Base-by-base conservation (phyloP, 257 asterid species). In the Rhazya stricta region DNA sequence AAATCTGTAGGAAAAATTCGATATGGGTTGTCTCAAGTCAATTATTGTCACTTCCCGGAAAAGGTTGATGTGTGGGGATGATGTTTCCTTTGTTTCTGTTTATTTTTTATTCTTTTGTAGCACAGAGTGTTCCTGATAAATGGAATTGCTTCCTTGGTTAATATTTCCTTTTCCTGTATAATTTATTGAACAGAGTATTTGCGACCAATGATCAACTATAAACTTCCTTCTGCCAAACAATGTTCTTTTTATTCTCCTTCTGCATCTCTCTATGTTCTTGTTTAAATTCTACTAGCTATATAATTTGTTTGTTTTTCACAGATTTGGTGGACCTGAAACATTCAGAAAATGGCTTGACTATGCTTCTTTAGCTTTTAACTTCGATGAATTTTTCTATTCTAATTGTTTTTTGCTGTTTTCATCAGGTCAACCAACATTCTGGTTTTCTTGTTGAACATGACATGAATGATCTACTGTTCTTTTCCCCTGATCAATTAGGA, bases 401-500 rank as follows among this genome's bases (percentile, higher is more conserved):
- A 27, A 53, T 54, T 9, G 21, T 34, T 19, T n/a, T 32, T 10
- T 21, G 10, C 41, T 27, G 19, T 73, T 29, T 77, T 79, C 5
- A 21, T 36, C 90, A 90, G 98, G 85, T 73, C 21, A 82, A 81
- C 74, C 89, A 83, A 78, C 78, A 73, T 32, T 71, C 86, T 29
- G 90, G 91, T 67, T 78, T 84, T 72, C 88, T 86, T 54, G 81
- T 81, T 51, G 97, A 94, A 80, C 91, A 81, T 68, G 85, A 82
- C 70, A 83, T 80, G 74, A 87, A 87, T 81, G 88, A 81, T 65
- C 41, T 63, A 69, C 75, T 58, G 70, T 87, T 86, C 82, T 80
- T 86, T 57, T 88, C 98, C 77, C 95, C 90, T 27, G 93, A 91
- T 68, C 90, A 57, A 41, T 70, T 78, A 77, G 92, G 88, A 79